Percentiles rank a stretch among this genome's conserved stretches.
These are phyloP conservation scores for Moesziomyces aphidis DNA, from an alignment of 1,284 basidiomycete genomes.

Conservation along the genomic window DNA sequence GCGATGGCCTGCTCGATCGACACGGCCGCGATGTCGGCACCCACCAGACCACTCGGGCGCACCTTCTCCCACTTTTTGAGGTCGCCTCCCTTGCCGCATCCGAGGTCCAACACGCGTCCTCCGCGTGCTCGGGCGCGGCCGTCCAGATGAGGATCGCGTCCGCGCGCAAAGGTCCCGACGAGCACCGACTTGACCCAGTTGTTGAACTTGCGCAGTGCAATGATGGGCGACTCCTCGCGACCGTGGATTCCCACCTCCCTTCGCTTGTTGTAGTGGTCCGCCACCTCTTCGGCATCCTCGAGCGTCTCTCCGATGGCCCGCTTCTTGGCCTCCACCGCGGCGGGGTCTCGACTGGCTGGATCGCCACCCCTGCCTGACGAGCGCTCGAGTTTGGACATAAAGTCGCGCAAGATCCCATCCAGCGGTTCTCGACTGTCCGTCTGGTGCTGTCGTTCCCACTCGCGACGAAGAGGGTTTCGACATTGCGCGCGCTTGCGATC, in stretches of 20 bases:
- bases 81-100: conserved; percentile 98
- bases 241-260: conserved; percentile 88
- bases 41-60: conserved; percentile 81
- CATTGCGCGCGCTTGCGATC: conserved; percentile 42
- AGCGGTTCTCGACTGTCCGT: conserved; percentile 42
- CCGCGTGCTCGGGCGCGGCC: conserved; percentile 29
- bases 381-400: conserved; percentile 19
- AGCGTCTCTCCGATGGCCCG: conserved; percentile 25
- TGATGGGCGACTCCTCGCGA: conserved; percentile 91
- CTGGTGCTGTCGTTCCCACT: conserved; percentile 46
- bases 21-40: conserved; percentile 88
- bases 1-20: conserved; percentile 89
- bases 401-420: conserved; percentile 41
- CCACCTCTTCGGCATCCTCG: conserved; percentile 48
- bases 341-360: conserved; percentile 1
- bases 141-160: conserved; percentile 24
- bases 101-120: conserved; percentile 91
- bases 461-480: conserved; percentile 51
- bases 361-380: neutral
- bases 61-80: conserved; percentile 94
- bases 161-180: conserved; percentile 41
- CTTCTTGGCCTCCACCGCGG: conserved; percentile 16
- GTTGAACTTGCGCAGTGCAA: conserved; percentile 96
- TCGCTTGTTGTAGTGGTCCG: conserved; percentile 79
- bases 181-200: conserved; percentile 76